These are phyloP conservation scores for Scutellaria galericulata DNA, from an alignment of 257 asterid species.

Conservation along the genomic window DNA sequence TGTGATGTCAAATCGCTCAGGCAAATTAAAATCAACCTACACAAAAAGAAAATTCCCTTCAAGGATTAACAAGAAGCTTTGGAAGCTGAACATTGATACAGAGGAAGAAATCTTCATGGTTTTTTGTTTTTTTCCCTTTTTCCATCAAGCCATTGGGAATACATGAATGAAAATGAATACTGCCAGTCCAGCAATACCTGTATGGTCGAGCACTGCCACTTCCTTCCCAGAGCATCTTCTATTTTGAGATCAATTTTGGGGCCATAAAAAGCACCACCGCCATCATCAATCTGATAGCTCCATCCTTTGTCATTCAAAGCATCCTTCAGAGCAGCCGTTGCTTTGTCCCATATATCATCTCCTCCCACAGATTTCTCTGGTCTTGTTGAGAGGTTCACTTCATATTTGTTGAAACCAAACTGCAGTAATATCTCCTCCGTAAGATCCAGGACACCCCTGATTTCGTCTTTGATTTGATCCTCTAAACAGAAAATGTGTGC, in stretches of 20 bases:
- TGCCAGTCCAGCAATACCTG: slow-evolving; percentile 54
- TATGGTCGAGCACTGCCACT: slow-evolving; percentile 99
- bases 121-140: not conserved
- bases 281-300: slow-evolving; percentile 85
- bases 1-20: slow-evolving; percentile 82
- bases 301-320: slow-evolving; percentile 92
- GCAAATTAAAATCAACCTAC: slow-evolving; percentile 94
- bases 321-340: slow-evolving; percentile 83
- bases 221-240: slow-evolving; percentile 98
- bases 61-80: not conserved
- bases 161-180: slow-evolving; percentile 16
- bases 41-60: not conserved
- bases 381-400: slow-evolving; percentile 94
- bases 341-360: slow-evolving; percentile 85
- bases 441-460: slow-evolving; percentile 89
- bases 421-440: slow-evolving; percentile 87
- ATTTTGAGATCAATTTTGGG: slow-evolving; percentile 97
- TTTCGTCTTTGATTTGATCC: slow-evolving; percentile 91
- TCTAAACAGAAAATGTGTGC: slow-evolving; percentile 96
- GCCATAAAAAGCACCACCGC: slow-evolving; percentile 99
- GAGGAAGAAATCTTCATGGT: not conserved
- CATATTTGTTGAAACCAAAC: slow-evolving; percentile 89
- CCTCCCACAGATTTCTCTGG: slow-evolving; percentile 93
- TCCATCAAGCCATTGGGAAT: not conserved
- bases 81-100: slow-evolving; percentile 3